These are phyloP conservation scores for Hypocreales sp. DNA, from an alignment of 2,329 filamentous ascomycete species.

Conservation along the genomic window DNA sequence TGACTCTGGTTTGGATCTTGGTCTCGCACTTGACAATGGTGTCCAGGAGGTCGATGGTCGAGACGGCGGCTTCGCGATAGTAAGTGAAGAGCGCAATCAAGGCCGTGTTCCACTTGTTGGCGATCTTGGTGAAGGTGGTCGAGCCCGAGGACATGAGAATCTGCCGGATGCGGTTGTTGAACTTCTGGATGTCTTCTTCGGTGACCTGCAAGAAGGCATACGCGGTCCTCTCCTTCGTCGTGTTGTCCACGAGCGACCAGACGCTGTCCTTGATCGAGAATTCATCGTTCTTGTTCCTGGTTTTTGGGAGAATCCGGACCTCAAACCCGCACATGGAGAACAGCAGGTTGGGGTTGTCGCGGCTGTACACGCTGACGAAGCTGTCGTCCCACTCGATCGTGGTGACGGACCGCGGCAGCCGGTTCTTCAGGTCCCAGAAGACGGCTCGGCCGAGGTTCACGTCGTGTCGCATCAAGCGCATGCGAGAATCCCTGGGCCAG, in stretches of 20 bases:
- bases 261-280: constrained; percentile 97
- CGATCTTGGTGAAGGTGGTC: constrained; percentile 98
- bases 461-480: constrained; percentile 97
- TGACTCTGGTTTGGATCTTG: constrained; percentile 97
- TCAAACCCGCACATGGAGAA: constrained; percentile 99
- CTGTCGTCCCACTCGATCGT: constrained; percentile 99
- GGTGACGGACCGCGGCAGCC: constrained; percentile 82
- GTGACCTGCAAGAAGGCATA: constrained; percentile 97
- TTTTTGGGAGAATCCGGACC: constrained; percentile 90
- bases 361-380: constrained; percentile 93
- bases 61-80: constrained; percentile 93
- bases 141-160: constrained; percentile 99
- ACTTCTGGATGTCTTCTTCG: constrained; percentile 94
- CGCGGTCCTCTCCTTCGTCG: constrained; percentile 90
- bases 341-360: constrained; percentile 90
- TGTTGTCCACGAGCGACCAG: constrained; percentile 93
- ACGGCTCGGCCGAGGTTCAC: constrained; percentile 94
- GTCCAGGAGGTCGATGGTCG: constrained; percentile 83
- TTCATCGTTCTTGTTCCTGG: constrained; percentile 86
- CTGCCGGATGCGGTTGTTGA: constrained; percentile 96
- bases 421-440: constrained; percentile 98
- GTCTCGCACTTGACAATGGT: constrained; percentile 99
- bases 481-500: constrained; percentile 93
- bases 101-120: constrained; percentile 99
- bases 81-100: constrained; percentile 96